phyloP scores from a whole-genome alignment of 2,329 filamentous ascomycete species.

The Rhytidhysteron rufulum region DNA sequence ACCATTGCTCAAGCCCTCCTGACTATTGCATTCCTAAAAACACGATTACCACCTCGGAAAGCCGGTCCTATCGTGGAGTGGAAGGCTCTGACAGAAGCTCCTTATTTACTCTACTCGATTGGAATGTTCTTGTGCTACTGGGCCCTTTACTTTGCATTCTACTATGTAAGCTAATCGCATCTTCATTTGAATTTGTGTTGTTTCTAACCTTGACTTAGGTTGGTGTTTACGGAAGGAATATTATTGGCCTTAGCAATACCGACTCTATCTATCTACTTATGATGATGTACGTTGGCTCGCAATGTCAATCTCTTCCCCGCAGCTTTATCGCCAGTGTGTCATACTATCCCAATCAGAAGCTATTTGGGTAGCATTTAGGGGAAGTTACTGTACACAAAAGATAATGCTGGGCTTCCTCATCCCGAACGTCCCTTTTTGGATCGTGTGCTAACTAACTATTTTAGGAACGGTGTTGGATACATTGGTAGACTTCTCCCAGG shows the following conservation, averaged over 20 bases:
- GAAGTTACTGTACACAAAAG: too few relatives aligned
- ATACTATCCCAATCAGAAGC: too few relatives aligned
- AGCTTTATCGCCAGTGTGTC: too few relatives aligned
- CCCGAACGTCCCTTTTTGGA: too few relatives aligned
- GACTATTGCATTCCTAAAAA: constrained; percentile 27
- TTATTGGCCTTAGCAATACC: constrained; percentile 42
- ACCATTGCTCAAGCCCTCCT: constrained; percentile 40
- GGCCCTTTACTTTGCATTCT: constrained; percentile 38
- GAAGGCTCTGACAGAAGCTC: constrained; percentile 31
- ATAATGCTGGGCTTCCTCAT: too few relatives aligned
- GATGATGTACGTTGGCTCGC: too few relatives aligned
- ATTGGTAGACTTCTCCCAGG: constrained; percentile 49
- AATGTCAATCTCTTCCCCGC: background rate
- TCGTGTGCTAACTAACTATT: too few relatives aligned
- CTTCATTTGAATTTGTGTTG: constrained; percentile 27
- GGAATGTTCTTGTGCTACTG: constrained; percentile 23
- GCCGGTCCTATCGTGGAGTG: constrained; percentile 35
- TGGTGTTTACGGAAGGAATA: constrained; percentile 29
- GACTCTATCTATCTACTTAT: constrained; percentile 52
- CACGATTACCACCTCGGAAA: constrained; percentile 35
- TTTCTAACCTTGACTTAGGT: constrained; percentile 28
- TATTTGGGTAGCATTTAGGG: too few relatives aligned
- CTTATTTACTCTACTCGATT: constrained; percentile 27
- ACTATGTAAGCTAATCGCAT: constrained; percentile 20
- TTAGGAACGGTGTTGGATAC: constrained; percentile 53